Evolutionary conservation across 768 basidiomycete genomes (phyloP).

Genomic region (Xerocomellus intermedius): DNA sequence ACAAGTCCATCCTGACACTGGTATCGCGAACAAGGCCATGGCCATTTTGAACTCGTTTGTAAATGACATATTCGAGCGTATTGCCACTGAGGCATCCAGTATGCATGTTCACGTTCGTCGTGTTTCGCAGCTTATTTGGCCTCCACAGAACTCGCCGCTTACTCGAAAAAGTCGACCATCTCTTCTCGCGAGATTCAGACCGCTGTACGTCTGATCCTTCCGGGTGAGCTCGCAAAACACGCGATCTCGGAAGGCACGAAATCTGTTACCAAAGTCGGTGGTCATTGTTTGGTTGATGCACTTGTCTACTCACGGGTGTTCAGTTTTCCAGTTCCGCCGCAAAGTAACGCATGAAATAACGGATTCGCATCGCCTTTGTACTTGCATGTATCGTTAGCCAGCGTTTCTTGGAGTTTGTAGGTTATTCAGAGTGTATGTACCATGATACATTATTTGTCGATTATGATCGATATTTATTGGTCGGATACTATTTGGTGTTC

Average conservation of each 20-base stretch:
- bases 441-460: slow-evolving; percentile 19
- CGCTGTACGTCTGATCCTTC: slow-evolving; percentile 93
- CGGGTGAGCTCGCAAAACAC: slow-evolving; percentile 88
- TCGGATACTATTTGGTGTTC: background rate
- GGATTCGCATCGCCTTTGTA: background rate
- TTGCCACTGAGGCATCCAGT: slow-evolving; percentile 90
- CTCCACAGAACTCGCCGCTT: slow-evolving; percentile 83
- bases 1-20: slow-evolving; percentile 98
- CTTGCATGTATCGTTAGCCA: slow-evolving; percentile 30
- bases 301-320: slow-evolving; percentile 12
- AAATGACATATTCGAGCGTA: slow-evolving; percentile 94
- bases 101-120: slow-evolving; percentile 21
- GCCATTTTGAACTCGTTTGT: slow-evolving; percentile 95
- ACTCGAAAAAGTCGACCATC: slow-evolving; percentile 98
- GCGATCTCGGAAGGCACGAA: slow-evolving; percentile 84
- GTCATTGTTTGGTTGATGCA: background rate
- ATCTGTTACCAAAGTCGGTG: slow-evolving; percentile 79
- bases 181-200: slow-evolving; percentile 99
- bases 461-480: slow-evolving; percentile 8
- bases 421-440: slow-evolving; percentile 16
- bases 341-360: slow-evolving; percentile 45
- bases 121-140: background rate
- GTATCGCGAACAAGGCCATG: slow-evolving; percentile 99
- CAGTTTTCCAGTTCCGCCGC: slow-evolving; percentile 73
- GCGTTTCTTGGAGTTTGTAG: slow-evolving; percentile 23